A percentile compares a stretch with the other conserved stretches of the same genome.
Conservation (phyloP, 2,329 filamentous ascomycete genomes). For the Pseudocercospora eumusae region DNA sequence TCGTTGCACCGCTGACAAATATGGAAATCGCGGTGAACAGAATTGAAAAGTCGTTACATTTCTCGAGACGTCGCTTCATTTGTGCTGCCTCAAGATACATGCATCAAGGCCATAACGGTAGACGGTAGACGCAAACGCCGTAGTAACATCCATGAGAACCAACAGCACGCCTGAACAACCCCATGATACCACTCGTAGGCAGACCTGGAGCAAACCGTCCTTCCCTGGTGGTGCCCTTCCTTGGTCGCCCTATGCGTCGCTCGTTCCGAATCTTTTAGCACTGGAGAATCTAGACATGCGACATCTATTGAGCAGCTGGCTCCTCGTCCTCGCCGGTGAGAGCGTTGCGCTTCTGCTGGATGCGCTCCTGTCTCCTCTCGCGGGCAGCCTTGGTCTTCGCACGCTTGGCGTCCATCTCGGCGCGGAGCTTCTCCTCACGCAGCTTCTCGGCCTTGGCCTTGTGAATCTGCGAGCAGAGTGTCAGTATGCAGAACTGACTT, state of each 20-base stretch:
- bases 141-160: conserved; percentile 28
- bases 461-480: conserved; percentile 72
- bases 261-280: conserved; percentile 26
- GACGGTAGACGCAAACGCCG: conserved; percentile 26
- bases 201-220: conserved; percentile 27
- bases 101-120: conserved; percentile 25
- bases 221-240: conserved; percentile 29
- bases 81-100: conserved; percentile 30
- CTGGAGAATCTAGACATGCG: conserved; percentile 10
- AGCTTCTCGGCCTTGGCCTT: conserved; percentile 99
- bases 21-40: neutral
- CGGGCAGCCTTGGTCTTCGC: conserved; percentile 99
- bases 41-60: conserved; percentile 17
- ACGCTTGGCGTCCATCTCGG: conserved; percentile 99
- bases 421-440: conserved; percentile 93
- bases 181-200: conserved; percentile 28
- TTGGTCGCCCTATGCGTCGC: conserved; percentile 28
- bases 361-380: conserved; percentile 95
- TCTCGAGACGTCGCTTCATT: conserved; percentile 24
- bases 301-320: conserved; percentile 29
- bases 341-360: conserved; percentile 85
- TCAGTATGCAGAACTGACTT: conserved; percentile 20
- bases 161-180: conserved; percentile 33
- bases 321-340: conserved; percentile 68
- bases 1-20: neutral